phyloP scores from a whole-genome alignment of 192 early-diverging fungal species.

The Mortierella hygrophila region DNA sequence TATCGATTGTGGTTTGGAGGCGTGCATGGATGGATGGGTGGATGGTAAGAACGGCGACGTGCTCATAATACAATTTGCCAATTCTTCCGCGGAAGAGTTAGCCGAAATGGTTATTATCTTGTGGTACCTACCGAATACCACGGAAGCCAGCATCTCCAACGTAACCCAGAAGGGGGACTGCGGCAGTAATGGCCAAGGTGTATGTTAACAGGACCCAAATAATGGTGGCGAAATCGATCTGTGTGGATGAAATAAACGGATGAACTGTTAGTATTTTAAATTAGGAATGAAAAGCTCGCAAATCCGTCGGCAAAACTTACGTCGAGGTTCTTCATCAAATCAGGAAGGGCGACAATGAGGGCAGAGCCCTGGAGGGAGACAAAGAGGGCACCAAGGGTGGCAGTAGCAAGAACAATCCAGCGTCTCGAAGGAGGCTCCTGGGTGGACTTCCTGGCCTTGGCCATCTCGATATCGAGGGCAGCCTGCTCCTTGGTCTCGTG shows the following conservation, averaged over 20 bases:
- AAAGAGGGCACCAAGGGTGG: constrained; percentile 50
- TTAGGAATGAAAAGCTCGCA: not conserved
- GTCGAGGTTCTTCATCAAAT: constrained; percentile 50
- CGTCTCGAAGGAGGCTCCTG: constrained; percentile 49
- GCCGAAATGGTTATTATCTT: not conserved
- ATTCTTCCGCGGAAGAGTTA: constrained; percentile 8
- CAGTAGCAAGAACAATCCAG: constrained; percentile 54
- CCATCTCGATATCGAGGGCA: constrained; percentile 46
- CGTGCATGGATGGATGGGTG: not conserved
- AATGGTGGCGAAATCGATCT: constrained; percentile 50
- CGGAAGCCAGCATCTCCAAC: constrained; percentile 45
- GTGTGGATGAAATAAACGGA: not conserved
- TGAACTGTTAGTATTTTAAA: not conserved
- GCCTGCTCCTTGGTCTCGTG: constrained; percentile 48
- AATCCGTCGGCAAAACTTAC: constrained; percentile 8
- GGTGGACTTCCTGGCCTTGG: constrained; percentile 38
- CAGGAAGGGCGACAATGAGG: constrained; percentile 53
- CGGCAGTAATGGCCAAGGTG: constrained; percentile 51
- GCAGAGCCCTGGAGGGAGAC: constrained; percentile 55
- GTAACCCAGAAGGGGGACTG: constrained; percentile 36
- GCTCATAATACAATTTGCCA: not conserved
- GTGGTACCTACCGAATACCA: constrained; percentile 44
- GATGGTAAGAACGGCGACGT: not conserved
- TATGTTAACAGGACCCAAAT: constrained; percentile 53
- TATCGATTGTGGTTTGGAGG: not conserved